phyloP scores from a whole-genome alignment of 495 filamentous ascomycete genomes.

The Lepidopterella palustris region DNA sequence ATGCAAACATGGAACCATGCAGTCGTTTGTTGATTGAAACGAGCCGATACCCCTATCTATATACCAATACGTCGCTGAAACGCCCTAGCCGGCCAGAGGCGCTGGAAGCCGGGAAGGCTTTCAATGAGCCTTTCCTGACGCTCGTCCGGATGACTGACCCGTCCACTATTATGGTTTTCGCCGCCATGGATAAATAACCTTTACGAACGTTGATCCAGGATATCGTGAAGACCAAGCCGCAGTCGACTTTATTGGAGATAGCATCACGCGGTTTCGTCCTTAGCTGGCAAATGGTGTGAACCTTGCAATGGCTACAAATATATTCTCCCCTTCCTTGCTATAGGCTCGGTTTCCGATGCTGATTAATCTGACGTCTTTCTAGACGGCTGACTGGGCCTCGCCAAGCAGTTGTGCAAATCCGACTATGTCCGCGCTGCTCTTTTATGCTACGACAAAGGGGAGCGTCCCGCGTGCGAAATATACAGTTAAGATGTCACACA shows the following conservation, averaged over 20 bases:
- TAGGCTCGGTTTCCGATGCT: neutral
- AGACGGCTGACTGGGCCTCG: conserved; percentile 13
- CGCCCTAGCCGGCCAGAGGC: neutral
- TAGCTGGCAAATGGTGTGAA: conserved; percentile 43
- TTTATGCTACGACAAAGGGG: neutral
- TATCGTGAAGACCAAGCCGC: neutral
- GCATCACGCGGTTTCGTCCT: conserved; percentile 42
- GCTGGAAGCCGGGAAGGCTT: neutral
- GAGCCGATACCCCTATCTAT: no score
- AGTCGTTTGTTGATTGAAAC: no score
- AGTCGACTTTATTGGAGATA: conserved; percentile 41
- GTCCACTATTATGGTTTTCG: conserved; percentile 5
- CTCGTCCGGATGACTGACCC: conserved; percentile 5
- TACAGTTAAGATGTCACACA: neutral
- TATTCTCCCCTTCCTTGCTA: neutral
- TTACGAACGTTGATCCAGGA: neutral
- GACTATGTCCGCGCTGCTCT: neutral
- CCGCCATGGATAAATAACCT: conserved; percentile 15
- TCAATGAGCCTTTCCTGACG: conserved; percentile 6
- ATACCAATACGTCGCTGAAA: no score
- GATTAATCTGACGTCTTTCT: neutral
- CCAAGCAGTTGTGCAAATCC: conserved; percentile 24
- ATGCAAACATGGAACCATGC: no score
- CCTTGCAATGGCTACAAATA: conserved; percentile 25
- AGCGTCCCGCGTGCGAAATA: neutral